Base-by-base conservation (phyloP, 2,329 filamentous ascomycete species). In the Aspergillus versicolor region DNA sequence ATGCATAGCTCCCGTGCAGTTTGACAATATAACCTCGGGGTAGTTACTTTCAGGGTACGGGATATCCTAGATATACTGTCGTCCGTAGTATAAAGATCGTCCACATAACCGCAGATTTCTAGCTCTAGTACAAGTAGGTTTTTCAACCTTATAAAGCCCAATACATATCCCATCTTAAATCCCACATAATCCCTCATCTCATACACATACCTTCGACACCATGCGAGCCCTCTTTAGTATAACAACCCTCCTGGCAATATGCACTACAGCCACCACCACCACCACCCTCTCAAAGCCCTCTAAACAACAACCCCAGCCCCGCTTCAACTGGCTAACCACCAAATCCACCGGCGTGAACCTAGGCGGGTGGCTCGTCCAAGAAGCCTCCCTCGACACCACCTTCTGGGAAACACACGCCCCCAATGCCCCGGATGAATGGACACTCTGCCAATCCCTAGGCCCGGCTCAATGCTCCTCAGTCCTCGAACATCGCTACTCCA, bases 311-410 rank as follows among this genome's bases (percentile, higher is more conserved):
- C 32, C 12, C 4, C 11, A 37, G 19, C 27, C 3, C 38, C 32
- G 13, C 38, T 52, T 63, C 37, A 56, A 68, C 51, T 67, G 64
- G 64, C 47, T 27, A 15, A 63, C 57, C 30, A 63, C 60, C 42
- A 56, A 61, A 17, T 60, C 56, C 38, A 45, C 62, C 17, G 40
- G 50, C 40, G 19, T 32, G 27, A 69, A 67, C 32, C 59, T 61
- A 9, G 65, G 65, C 11, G 65, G 65, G 21, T 68, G 63, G 67
- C 62, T 68, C 2, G 62, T 61, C 15, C 64, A 68, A 52, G 65
- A 68, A 54, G 63, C 64, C 22, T 65, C 62, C 13, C 65, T 69
- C 24, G 65, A 68, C 40, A 63, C 54, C 13, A 15, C 37, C 1
- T 65, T 62, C 58, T 70, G 65, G 65, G 45, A 24, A 12, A 61